Conservation (phyloP, 345 rosid species). For the Pugionium cornutum region DNA sequence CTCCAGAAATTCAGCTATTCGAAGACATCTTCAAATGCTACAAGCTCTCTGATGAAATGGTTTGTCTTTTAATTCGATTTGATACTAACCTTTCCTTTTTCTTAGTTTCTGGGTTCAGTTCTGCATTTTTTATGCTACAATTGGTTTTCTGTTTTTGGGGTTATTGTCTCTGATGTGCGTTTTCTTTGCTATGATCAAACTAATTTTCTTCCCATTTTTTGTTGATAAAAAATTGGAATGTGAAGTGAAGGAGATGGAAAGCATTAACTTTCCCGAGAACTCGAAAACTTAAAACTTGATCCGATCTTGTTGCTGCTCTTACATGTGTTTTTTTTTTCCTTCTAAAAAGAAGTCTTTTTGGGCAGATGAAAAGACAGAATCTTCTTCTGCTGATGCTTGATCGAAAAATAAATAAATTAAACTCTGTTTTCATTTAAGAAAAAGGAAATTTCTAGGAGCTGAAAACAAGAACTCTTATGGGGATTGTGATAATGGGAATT, state of each 20-base stretch:
- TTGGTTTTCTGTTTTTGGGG: neutral
- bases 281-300: neutral
- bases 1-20: constrained; percentile 62
- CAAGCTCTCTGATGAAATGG: constrained; percentile 63
- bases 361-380: constrained; percentile 21
- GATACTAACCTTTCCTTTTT: neutral
- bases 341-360: constrained; percentile 33
- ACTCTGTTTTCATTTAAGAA: constrained; percentile 26
- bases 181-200: neutral
- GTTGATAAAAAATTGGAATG: neutral
- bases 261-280: too few relatives aligned
- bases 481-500: constrained; percentile 41
- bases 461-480: constrained; percentile 9
- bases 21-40: constrained; percentile 68
- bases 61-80: constrained; percentile 20
- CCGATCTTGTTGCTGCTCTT: neutral
- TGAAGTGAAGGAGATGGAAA: neutral
- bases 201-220: neutral
- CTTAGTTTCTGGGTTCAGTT: neutral
- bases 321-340: constrained; percentile 4
- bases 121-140: too few relatives aligned
- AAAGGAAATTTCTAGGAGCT: neutral
- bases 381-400: constrained; percentile 28
- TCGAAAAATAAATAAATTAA: neutral
- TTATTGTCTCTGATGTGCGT: constrained; percentile 1